Evolutionary conservation across 768 basidiomycete species (phyloP), one percentile per base, ranked within the genome.

Genomic region (Podaxis sp.): DNA sequence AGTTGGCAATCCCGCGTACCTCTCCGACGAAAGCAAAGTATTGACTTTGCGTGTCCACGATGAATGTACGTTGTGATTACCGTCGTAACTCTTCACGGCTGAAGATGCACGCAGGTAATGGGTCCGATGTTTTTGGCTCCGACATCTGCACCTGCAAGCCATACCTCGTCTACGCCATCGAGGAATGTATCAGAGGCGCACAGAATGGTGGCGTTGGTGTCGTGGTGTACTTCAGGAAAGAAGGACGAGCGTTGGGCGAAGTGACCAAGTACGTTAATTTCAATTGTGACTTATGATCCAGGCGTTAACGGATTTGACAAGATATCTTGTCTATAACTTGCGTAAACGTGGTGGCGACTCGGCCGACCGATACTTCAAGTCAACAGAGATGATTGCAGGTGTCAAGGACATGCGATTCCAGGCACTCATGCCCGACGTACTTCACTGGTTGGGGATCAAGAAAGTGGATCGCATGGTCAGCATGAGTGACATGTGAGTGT

Each of bases 331-430:
- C 6, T 98, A 98, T 76, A 98, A 98, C 77, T 84, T 95, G 9
- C 89, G 96, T 63, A 98, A 98, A 76, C 89, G 96, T 49, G 92
- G 90, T 2, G 95, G 94, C 5, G 96, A 98, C 75, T 86, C 85
- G 0, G 96, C 96, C 0, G 89, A 94, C 75, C 87, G 88, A 70
- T 98, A 98, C 79, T 98, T 98, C 82, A 89, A 91, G 72, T 87
- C 89, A 4, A 98, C 96, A 0, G 96, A 96, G 75, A 78, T 91
- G 66, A 92, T 98, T 63, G 96, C 96, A 0, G 96, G 96, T 8
- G 95, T 97, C 24, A 92, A 94, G 76, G 93, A 95, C 70, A 93
- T 94, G 93, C 85, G 94, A n/a, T 95, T 95, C 87, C 87, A 84
- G 72, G 92, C 89, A 22, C 80, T 94, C 64, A 97, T 98, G 95